phyloP scores from a whole-genome alignment of 169 alveolate genomes.

The Plasmodium chabaudi region DNA sequence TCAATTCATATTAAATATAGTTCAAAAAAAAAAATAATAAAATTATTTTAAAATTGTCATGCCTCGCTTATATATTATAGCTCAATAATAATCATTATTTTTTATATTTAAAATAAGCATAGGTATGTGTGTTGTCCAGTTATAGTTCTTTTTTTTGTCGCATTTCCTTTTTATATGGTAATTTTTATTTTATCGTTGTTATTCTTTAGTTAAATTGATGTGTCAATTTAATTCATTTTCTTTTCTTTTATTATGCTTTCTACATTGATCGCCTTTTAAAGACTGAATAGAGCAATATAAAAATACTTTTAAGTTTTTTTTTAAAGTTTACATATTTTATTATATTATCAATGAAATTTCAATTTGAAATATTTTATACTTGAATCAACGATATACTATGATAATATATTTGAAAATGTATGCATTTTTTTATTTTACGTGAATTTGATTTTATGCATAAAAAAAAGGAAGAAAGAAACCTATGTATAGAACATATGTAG shows the following conservation, averaged over 20 bases:
- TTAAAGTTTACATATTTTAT: no score
- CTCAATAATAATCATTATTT: conserved; percentile 1
- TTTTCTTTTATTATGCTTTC: no score
- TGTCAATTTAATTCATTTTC: no score
- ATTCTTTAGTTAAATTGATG: not conserved
- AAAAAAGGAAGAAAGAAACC: not conserved
- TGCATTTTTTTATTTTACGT: not conserved
- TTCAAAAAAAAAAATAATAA: not conserved
- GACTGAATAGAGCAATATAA: no score
- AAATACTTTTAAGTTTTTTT: no score
- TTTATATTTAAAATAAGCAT: conserved; percentile 27
- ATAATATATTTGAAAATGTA: conserved; percentile 1
- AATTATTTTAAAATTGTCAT: not conserved
- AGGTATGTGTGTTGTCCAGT: conserved; percentile 9
- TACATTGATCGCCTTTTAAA: no score
- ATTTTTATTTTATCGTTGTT: conserved; percentile 1
- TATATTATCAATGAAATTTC: not conserved
- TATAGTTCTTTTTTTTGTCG: not conserved
- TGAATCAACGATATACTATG: not conserved
- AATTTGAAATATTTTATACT: conserved; percentile 1
- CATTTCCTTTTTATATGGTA: not conserved
- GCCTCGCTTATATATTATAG: not conserved
- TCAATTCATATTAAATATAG: not conserved
- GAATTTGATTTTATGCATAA: not conserved
- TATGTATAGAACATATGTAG: not conserved